These are phyloP conservation scores for Mortierella sp. DNA, from an alignment of 371 early-diverging fungal genomes.

Conservation along the genomic window DNA sequence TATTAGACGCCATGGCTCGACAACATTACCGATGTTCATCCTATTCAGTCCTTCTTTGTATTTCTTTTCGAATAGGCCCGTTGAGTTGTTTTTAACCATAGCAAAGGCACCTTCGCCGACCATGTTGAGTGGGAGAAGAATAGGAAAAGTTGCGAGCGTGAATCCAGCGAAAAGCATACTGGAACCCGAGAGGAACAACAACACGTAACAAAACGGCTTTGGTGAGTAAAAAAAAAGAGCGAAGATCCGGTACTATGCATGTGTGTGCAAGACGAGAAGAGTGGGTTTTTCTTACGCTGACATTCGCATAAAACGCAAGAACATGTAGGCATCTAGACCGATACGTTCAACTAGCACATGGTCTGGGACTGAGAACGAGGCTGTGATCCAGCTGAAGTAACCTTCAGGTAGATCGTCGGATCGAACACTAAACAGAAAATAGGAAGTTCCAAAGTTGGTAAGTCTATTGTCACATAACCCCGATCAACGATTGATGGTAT, in stretches of 20 bases:
- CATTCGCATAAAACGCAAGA: constrained; percentile 75
- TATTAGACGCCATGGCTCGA: constrained; percentile 63
- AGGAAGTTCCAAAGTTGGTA: too few species aligned
- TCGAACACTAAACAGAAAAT: constrained; percentile 56
- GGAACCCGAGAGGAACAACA: neutral
- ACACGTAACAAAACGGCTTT: neutral
- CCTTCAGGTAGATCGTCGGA: constrained; percentile 67
- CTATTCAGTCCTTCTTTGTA: constrained; percentile 47
- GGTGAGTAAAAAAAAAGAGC: neutral
- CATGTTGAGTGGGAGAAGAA: constrained; percentile 76
- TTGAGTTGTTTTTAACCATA: too few species aligned
- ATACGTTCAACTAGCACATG: constrained; percentile 66
- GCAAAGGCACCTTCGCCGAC: too few species aligned
- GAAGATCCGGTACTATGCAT: too few species aligned
- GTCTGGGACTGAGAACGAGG: constrained; percentile 66
- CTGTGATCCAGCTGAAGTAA: constrained; percentile 69
- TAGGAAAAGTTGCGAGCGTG: constrained; percentile 67
- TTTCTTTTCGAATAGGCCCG: constrained; percentile 21
- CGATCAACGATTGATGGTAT: neutral
- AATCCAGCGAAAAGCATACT: constrained; percentile 61
- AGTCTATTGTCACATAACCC: neutral
- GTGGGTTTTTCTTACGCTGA: constrained; percentile 55
- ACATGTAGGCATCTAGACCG: constrained; percentile 85
- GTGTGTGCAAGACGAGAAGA: neutral
- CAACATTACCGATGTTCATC: constrained; percentile 77